Percentiles rank a stretch among this genome's conserved stretches.
Conservation (phyloP, 257 asterid genomes). For the Ocimum tenuiflorum region DNA sequence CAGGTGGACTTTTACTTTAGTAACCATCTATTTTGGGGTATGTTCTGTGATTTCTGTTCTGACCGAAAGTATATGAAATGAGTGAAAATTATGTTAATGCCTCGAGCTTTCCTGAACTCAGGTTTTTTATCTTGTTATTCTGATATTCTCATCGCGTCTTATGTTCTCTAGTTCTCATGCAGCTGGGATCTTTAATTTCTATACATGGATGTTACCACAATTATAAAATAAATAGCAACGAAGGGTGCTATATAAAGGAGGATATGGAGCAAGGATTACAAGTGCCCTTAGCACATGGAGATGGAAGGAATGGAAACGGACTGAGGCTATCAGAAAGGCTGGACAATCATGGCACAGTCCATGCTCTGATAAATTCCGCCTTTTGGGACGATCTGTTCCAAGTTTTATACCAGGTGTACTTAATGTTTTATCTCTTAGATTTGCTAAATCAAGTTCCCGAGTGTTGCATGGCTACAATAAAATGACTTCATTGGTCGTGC, state of each 20-base stretch:
- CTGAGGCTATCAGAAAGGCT: slow-evolving; percentile 17
- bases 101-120: neutral
- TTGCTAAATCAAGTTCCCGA: slow-evolving; percentile 5
- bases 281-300: slow-evolving; percentile 38
- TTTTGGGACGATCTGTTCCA: slow-evolving; percentile 47
- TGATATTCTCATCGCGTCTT: slow-evolving; percentile 17
- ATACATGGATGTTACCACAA: slow-evolving; percentile 52
- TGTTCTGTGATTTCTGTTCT: slow-evolving; percentile 23
- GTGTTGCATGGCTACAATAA: neutral
- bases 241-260: slow-evolving; percentile 18
- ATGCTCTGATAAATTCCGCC: slow-evolving; percentile 24
- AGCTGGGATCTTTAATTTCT: slow-evolving; percentile 73
- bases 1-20: slow-evolving; percentile 92
- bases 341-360: slow-evolving; percentile 22
- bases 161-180: slow-evolving; percentile 27
- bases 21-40: slow-evolving; percentile 87
- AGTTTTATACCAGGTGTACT: slow-evolving; percentile 65
- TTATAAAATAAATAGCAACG: slow-evolving; percentile 19
- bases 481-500: neutral
- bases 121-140: neutral
- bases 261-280: slow-evolving; percentile 58
- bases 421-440: neutral
- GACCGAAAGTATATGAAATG: slow-evolving; percentile 4
- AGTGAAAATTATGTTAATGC: neutral
- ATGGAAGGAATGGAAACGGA: slow-evolving; percentile 29